phyloP scores from a whole-genome alignment of 139 green algal species.

The Trebouxia sp. region DNA sequence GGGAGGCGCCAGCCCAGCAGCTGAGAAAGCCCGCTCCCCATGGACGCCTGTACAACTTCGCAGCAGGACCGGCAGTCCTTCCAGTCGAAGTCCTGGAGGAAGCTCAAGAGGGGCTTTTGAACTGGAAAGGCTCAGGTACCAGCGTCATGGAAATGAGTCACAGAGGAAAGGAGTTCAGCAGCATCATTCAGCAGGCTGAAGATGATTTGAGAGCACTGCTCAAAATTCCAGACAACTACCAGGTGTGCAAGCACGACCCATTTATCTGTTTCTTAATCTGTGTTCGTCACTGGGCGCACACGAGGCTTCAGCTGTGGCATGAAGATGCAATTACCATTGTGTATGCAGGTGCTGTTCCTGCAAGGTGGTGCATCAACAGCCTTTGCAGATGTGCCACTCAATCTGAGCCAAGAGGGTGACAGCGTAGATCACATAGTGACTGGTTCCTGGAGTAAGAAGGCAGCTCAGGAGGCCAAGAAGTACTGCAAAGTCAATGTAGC shows the following conservation, averaged over 20 bases:
- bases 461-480: constrained; percentile 85
- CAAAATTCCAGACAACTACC: constrained; percentile 94
- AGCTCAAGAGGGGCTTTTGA: constrained; percentile 91
- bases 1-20: constrained; percentile 3
- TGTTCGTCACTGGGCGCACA: neutral
- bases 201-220: constrained; percentile 91
- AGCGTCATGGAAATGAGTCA: constrained; percentile 99
- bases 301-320: too few relatives aligned
- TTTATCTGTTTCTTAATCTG: too few relatives aligned
- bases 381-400: constrained; percentile 94
- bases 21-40: constrained; percentile 41
- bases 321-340: neutral
- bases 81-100: constrained; percentile 90
- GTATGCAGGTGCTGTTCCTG: constrained; percentile 77
- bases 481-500: constrained; percentile 74
- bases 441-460: constrained; percentile 95
- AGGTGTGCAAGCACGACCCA: constrained; percentile 65
- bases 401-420: constrained; percentile 77
- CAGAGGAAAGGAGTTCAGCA: constrained; percentile 93
- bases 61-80: constrained; percentile 89
- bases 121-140: constrained; percentile 89
- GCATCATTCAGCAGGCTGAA: constrained; percentile 90
- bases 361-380: constrained; percentile 92
- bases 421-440: constrained; percentile 94
- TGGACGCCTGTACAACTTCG: constrained; percentile 83